Evolutionary conservation across 148 eudicot species (phyloP).

Genomic region (Drosera capensis): DNA sequence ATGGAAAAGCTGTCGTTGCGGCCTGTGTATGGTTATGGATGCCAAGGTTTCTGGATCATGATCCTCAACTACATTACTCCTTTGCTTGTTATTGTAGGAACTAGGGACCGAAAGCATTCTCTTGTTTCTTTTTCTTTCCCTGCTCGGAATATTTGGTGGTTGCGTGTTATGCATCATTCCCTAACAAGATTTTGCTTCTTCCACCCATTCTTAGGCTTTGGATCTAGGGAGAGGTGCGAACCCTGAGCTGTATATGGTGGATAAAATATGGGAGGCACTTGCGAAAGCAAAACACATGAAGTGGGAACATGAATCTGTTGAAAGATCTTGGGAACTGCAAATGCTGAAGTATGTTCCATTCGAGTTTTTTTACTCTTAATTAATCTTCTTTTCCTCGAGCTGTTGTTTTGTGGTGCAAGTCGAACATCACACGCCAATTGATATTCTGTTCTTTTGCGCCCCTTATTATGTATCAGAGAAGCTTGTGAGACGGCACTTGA

Average conservation of each 20-base stretch:
- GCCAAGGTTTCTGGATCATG: too few relatives aligned
- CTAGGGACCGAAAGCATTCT: too few relatives aligned
- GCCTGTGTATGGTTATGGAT: too few relatives aligned
- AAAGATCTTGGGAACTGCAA: constrained; percentile 41
- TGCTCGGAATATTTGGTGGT: too few relatives aligned
- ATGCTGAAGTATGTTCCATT: constrained; percentile 42
- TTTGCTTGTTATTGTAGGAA: too few relatives aligned
- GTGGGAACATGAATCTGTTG: constrained; percentile 53
- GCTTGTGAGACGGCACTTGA: constrained; percentile 63
- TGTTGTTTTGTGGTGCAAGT: not conserved
- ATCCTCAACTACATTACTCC: too few relatives aligned
- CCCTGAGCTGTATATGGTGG: constrained; percentile 60
- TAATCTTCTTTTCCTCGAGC: not conserved
- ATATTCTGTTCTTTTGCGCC: not conserved
- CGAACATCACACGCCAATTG: not conserved
- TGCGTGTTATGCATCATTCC: not conserved
- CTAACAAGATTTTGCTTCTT: not conserved
- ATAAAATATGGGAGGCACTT: constrained; percentile 88
- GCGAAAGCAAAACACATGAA: constrained; percentile 68
- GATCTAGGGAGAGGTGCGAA: constrained; percentile 79
- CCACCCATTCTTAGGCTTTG: constrained; percentile 34
- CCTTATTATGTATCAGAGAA: constrained; percentile 30
- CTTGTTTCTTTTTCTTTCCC: too few relatives aligned
- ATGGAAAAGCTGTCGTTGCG: too few relatives aligned
- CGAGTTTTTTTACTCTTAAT: not conserved